Conservation (phyloP, 208 protist species). For the Leishmania mexicana region DNA sequence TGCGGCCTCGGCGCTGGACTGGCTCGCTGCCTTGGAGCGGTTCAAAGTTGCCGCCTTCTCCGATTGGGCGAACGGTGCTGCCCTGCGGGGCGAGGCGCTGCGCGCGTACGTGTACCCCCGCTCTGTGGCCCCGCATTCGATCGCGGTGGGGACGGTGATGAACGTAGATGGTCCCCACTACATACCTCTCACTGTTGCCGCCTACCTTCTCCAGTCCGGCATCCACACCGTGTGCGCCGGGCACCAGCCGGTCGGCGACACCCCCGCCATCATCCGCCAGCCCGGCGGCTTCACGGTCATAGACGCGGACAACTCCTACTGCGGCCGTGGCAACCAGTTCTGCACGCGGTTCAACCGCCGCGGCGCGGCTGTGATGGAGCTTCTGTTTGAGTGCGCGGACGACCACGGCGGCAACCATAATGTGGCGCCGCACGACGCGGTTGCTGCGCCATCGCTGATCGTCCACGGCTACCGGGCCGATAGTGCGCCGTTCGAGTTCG, state of each 20-base stretch:
- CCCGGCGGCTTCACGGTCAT: slow-evolving; percentile 69
- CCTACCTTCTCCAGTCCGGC: slow-evolving; percentile 72
- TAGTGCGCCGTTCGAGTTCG: slow-evolving; percentile 50
- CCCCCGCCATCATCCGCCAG: slow-evolving; percentile 70
- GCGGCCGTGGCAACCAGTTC: slow-evolving; percentile 40
- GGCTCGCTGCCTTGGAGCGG: slow-evolving; percentile 54
- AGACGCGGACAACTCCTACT: slow-evolving; percentile 87
- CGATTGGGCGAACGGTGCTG: slow-evolving; percentile 39
- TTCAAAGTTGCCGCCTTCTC: slow-evolving; percentile 58
- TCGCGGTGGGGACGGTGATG: slow-evolving; percentile 61
- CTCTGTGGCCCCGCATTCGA: slow-evolving; percentile 54
- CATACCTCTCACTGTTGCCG: slow-evolving; percentile 50
- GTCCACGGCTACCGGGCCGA: slow-evolving; percentile 56
- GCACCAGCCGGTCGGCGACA: slow-evolving; percentile 84
- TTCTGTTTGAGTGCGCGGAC: slow-evolving; percentile 59
- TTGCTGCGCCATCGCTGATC: slow-evolving; percentile 12
- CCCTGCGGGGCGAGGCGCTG: slow-evolving; percentile 43
- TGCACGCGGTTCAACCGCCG: slow-evolving; percentile 43
- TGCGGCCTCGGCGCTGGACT: slow-evolving; percentile 22
- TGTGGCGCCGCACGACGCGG: neutral
- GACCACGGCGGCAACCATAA: neutral
- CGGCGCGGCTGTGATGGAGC: slow-evolving; percentile 57
- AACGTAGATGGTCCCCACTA: slow-evolving; percentile 50
- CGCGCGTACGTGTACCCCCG: slow-evolving; percentile 68
- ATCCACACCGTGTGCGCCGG: slow-evolving; percentile 74